Evolutionary conservation across 148 eudicot genomes (phyloP).

Genomic region (Agrostemma githago): DNA sequence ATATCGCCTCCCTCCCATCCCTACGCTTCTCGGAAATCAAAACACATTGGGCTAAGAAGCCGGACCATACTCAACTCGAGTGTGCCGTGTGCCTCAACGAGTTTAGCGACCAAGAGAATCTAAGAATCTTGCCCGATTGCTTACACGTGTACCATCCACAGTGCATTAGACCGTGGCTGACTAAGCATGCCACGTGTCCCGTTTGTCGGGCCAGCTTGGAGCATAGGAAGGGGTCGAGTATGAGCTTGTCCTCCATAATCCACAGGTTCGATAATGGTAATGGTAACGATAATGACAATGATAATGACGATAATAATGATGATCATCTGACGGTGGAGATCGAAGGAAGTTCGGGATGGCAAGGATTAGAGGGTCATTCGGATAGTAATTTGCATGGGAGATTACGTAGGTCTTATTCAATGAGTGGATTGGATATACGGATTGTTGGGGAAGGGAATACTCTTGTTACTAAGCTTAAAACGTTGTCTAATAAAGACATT

Average conservation of each 20-base stretch:
- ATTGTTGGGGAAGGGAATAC: not conserved
- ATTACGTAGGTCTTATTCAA: conserved; percentile 6
- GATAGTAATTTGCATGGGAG: not conserved
- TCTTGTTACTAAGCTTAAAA: not conserved
- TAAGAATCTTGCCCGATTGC: conserved; percentile 34
- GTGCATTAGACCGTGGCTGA: conserved; percentile 41
- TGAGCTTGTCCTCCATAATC: not conserved
- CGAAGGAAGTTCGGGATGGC: not conserved
- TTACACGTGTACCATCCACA: conserved; percentile 42
- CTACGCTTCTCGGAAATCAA: conserved; percentile 38
- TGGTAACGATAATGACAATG: not conserved
- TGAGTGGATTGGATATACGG: not conserved
- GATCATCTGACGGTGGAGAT: conserved; percentile 4
- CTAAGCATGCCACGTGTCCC: conserved; percentile 39
- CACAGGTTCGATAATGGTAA: not conserved
- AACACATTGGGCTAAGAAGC: conserved; percentile 25
- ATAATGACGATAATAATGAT: not conserved
- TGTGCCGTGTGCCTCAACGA: conserved; percentile 50
- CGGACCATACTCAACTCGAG: conserved; percentile 14
- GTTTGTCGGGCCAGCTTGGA: conserved; percentile 24
- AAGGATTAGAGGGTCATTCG: not conserved
- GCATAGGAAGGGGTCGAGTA: conserved; percentile 3
- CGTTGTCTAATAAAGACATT: not conserved
- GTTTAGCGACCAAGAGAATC: conserved; percentile 30
- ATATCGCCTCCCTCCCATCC: conserved; percentile 34